A percentile compares a stretch with the other conserved stretches of the same genome.
phyloP scores from a whole-genome alignment of 2,329 filamentous ascomycete species.

The Mycosphaerella arachidis region DNA sequence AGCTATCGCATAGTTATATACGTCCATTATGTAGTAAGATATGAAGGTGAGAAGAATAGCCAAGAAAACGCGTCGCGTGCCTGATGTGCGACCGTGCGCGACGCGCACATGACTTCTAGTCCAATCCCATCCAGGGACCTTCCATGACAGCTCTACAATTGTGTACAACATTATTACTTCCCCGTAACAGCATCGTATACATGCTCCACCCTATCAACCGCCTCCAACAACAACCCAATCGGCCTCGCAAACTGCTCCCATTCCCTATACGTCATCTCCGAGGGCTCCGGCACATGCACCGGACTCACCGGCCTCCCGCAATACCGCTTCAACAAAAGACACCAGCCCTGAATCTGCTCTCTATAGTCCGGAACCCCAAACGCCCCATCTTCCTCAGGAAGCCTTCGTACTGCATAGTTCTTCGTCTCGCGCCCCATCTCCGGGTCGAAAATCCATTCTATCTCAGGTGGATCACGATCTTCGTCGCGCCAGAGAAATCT shows the following conservation, averaged over 20 bases:
- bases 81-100: too few relatives aligned
- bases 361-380: background rate
- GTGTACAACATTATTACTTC: background rate
- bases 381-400: background rate
- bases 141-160: background rate
- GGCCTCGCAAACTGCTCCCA: background rate
- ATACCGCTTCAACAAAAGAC: background rate
- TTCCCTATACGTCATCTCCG: background rate
- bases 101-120: background rate
- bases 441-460: background rate
- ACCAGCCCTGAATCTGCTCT: background rate
- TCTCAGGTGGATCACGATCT: background rate
- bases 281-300: background rate
- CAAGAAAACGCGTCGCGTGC: too few relatives aligned
- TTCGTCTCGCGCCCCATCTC: background rate
- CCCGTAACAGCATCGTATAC: background rate
- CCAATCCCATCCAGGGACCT: background rate
- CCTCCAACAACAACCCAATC: background rate
- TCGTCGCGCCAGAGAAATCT: background rate
- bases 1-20: too few relatives aligned
- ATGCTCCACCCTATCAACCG: background rate
- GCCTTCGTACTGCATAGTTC: background rate
- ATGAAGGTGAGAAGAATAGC: too few relatives aligned
- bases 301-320: background rate
- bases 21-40: too few relatives aligned